Evolutionary conservation across 495 filamentous ascomycete genomes (phyloP).

Genomic region (Neurospora sublineolata): DNA sequence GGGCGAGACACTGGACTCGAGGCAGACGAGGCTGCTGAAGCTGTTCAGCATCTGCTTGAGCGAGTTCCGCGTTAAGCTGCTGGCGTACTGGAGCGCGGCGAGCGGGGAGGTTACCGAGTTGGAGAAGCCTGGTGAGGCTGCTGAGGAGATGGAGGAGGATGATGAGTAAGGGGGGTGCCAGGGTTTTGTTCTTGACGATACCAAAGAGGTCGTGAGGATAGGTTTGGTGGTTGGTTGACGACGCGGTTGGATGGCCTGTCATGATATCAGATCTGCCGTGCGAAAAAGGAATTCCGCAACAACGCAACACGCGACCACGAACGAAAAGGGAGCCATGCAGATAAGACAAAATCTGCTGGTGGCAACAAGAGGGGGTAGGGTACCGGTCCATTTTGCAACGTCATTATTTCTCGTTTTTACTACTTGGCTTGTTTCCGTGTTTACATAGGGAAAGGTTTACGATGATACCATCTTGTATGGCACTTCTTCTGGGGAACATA

Average conservation of each 20-base stretch:
- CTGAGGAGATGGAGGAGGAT: conserved; percentile 16
- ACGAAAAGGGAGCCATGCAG: background rate
- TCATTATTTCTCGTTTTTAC: background rate
- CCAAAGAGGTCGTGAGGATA: too few species aligned
- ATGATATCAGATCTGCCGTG: background rate
- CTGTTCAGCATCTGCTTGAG: conserved; percentile 79
- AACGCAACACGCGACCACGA: background rate
- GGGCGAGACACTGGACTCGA: conserved; percentile 70
- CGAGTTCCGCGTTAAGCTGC: conserved; percentile 71
- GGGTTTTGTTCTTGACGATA: too few species aligned
- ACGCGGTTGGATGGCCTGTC: background rate
- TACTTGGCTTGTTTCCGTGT: background rate
- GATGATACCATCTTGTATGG: background rate
- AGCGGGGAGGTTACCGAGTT: conserved; percentile 49
- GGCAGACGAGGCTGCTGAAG: conserved; percentile 89
- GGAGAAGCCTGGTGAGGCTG: conserved; percentile 38
- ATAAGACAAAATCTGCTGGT: background rate
- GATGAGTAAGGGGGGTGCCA: conserved; percentile 7
- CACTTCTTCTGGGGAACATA: background rate
- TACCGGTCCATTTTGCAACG: background rate
- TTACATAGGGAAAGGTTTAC: background rate
- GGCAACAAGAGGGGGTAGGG: background rate
- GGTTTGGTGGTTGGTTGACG: background rate
- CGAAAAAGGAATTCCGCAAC: too few species aligned
- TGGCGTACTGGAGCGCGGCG: conserved; percentile 60